Base-by-base conservation (phyloP, 2,329 filamentous ascomycete genomes). In the Epichloe aotearoae region DNA sequence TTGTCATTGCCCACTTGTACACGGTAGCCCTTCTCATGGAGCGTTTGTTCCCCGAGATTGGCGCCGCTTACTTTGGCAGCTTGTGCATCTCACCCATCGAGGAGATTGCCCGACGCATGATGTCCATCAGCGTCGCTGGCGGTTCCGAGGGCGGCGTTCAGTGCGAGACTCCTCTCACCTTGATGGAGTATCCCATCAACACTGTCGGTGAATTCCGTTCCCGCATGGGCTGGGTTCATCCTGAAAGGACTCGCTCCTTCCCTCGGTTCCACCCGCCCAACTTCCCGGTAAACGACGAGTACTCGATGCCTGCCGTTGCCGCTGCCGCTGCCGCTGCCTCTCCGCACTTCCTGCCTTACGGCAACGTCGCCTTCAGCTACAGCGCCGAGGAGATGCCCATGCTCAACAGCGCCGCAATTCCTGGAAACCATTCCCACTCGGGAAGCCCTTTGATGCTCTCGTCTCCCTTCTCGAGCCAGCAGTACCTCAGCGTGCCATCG, bases 1-100 rank as follows among this genome's bases (percentile, higher is more conserved):
- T 95, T 49, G 83, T 94, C 55, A 82, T 97, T 50, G 86, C 89
- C 11, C 87, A 97, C 63, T 88, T 95, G 66, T 97, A 95, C 69
- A 90, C 88, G 0, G 82, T 89, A 17, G 89, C 88, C 3, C 74
- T 97, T 53, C 80, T 88, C 39, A 79, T 97, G 69, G 90, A 96
- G 68, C 87, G 88, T 15, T 77, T 96, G 54, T 96, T 95, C 65
- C 89, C 90, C 3, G 88, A 94, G 64, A 84, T 96, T 58, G 90
- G 89, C 45, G 84, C 88, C 19, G 84, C 88, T 46, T 95, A 96
- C 66, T 89, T 91, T 59, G 86, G 86, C 46, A 85, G 83, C 58
- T 74, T 95, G 57, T 84, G 87, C 15, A 77, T 95, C 44, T 75
- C 77, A 2, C 88, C 90, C 0, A 82, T 97, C 34, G 88, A 95